These are phyloP conservation scores for Neonectria ditissima DNA, from an alignment of 2,329 filamentous ascomycete species.

Conservation along the genomic window DNA sequence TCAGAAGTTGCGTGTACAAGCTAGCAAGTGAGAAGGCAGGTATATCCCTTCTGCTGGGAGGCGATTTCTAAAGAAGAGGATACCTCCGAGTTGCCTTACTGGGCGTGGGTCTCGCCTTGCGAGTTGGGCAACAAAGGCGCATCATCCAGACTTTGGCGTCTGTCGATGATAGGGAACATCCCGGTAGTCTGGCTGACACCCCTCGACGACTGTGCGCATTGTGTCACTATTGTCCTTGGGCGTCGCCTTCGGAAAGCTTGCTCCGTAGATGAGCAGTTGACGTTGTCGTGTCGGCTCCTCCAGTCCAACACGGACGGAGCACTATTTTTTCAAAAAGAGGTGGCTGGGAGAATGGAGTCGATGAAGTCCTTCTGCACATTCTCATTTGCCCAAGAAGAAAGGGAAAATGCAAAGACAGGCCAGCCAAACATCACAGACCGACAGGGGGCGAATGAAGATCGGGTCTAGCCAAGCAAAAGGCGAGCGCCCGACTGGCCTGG, in stretches of 20 bases:
- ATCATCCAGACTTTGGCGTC: slow-evolving; percentile 7
- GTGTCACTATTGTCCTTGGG: not conserved
- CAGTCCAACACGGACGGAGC: not conserved
- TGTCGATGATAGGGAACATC: slow-evolving; percentile 20
- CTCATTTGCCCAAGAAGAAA: not conserved
- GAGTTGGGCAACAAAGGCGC: slow-evolving; percentile 15
- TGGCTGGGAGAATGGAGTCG: slow-evolving; percentile 20
- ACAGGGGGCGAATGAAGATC: slow-evolving; percentile 14
- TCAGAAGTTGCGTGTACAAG: slow-evolving; percentile 7
- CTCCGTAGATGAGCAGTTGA: not conserved
- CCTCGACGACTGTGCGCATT: not conserved
- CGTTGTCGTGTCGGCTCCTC: not conserved
- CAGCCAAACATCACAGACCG: not conserved
- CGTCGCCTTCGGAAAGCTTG: not conserved
- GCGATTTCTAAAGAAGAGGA: not conserved
- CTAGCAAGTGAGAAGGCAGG: not conserved
- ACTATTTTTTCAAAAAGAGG: slow-evolving; percentile 8
- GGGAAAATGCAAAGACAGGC: not conserved
- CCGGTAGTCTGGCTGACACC: slow-evolving; percentile 9
- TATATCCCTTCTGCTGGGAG: slow-evolving; percentile 2
- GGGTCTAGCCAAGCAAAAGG: slow-evolving; percentile 12
- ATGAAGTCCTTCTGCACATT: slow-evolving; percentile 2
- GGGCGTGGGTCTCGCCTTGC: slow-evolving; percentile 11
- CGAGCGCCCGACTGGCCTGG: slow-evolving; percentile 13
- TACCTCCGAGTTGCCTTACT: slow-evolving; percentile 2